Evolutionary conservation across 2,329 filamentous ascomycete genomes (phyloP), one percentile per base, ranked within the genome.

Genomic region (Apiospora marii): DNA sequence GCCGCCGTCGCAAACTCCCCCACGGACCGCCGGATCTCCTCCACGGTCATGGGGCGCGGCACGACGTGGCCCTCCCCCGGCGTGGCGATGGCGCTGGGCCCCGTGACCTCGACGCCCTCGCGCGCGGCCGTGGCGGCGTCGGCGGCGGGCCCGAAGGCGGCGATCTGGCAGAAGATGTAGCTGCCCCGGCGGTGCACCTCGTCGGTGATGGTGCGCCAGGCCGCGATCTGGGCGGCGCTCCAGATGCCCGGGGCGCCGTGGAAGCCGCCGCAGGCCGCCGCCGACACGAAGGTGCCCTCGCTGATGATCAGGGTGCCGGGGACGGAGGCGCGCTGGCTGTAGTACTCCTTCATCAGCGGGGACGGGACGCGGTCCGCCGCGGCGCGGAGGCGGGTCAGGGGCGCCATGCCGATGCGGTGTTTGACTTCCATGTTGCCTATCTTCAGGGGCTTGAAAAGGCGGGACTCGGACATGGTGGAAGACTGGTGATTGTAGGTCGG

Each of bases 81-180:
- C 43, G 48, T 64, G 14, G 70, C 51, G 51, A 73, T 61, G n/a
- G 67, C 37, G 46, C 70, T 73, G 24, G 72, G n/a, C 19, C 34
- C 24, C 37, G 76, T 78, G 53, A 77, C 81, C 0, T 77, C 0
- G 70, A 46, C 4, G 0, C 79, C 81, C 48, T 83, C 80, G 19
- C 76, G 75, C 27, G 73, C 61, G 7, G 77, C 75, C 5, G 78
- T 41, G 1, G 77, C 77, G 0, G 74, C 69, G 43, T 84, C 80
- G 0, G 87, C 88, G 2, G 86, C 85, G 5, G 92, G 87, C 6
- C 92, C 91, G 7, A 90, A 82, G 0, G 86, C 87, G 85, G 89
- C 92, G 0, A 93, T 83, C 77, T 93, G 92, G 2, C 86, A 80
- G 80, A 85, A 92, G 70, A 93, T 90, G 77, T 85, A 87, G 48